Conservation (phyloP, 148 eudicot species). For the Fallopia convolvulus region DNA sequence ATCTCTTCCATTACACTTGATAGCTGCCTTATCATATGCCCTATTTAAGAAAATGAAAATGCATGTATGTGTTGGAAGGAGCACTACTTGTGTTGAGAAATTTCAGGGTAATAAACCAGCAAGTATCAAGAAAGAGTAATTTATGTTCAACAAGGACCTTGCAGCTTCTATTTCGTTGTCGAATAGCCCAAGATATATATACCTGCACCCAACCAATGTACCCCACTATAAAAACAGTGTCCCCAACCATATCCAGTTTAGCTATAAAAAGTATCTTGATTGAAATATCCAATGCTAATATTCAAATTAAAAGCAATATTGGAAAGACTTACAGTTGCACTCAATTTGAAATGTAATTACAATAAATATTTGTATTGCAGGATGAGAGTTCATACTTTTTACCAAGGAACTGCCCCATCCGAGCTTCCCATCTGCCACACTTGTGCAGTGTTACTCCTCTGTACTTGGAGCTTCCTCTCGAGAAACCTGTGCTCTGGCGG, state of each 20-base stretch:
- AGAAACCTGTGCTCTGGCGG: constrained; percentile 74
- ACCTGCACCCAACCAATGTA: constrained; percentile 66
- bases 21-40: constrained; percentile 82
- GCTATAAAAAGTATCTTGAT: background rate
- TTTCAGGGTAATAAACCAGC: background rate
- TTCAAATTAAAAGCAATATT: background rate
- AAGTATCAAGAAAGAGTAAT: background rate
- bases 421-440: constrained; percentile 90
- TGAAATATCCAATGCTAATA: background rate
- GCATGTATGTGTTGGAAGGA: constrained; percentile 10
- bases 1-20: constrained; percentile 59
- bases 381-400: constrained; percentile 44
- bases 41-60: constrained; percentile 33
- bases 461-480: constrained; percentile 78
- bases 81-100: constrained; percentile 12
- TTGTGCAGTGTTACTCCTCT: constrained; percentile 82
- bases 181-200: constrained; percentile 81
- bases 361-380: background rate
- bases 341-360: background rate
- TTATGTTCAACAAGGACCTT: constrained; percentile 57
- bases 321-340: constrained; percentile 1
- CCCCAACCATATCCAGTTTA: constrained; percentile 17
- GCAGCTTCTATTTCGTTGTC: constrained; percentile 86
- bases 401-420: constrained; percentile 79
- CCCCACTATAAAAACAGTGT: constrained; percentile 33